phyloP scores from a whole-genome alignment of 176 grass and related monocot species.

The Hordeum marinum region DNA sequence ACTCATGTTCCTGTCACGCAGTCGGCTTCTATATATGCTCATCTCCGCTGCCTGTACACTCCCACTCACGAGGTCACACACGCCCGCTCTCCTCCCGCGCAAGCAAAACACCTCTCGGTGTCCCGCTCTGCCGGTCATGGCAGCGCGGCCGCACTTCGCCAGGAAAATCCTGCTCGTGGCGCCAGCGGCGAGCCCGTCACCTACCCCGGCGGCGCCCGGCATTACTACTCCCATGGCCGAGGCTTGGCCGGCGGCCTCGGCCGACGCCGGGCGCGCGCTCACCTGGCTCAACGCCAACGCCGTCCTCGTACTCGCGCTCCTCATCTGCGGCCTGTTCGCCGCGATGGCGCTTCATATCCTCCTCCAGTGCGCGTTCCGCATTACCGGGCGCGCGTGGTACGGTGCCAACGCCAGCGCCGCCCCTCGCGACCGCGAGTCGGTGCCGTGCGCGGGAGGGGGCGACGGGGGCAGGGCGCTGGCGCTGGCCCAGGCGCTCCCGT shows the following conservation, averaged over 20 bases:
- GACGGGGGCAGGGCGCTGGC: too few relatives aligned
- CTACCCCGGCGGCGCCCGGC: not conserved
- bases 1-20: not conserved
- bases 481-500: slow-evolving; percentile 21
- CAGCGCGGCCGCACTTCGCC: not conserved
- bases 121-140: not conserved
- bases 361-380: slow-evolving; percentile 33
- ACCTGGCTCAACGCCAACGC: slow-evolving; percentile 10
- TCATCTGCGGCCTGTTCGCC: slow-evolving; percentile 50
- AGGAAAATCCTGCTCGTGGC: not conserved
- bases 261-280: not conserved
- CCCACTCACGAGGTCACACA: not conserved
- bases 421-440: too few relatives aligned
- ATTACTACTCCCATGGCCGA: not conserved
- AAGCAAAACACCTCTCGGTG: not conserved
- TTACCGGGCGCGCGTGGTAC: slow-evolving; percentile 27
- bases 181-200: not conserved
- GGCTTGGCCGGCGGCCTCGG: not conserved
- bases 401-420: not conserved
- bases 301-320: slow-evolving; percentile 39
- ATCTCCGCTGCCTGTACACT: not conserved
- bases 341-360: slow-evolving; percentile 22
- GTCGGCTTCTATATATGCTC: not conserved
- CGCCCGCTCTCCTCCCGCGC: not conserved
- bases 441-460: too few relatives aligned